Evolutionary conservation across 2,329 filamentous ascomycete genomes (phyloP).

Genomic region (Cordyceps pruinosa): DNA sequence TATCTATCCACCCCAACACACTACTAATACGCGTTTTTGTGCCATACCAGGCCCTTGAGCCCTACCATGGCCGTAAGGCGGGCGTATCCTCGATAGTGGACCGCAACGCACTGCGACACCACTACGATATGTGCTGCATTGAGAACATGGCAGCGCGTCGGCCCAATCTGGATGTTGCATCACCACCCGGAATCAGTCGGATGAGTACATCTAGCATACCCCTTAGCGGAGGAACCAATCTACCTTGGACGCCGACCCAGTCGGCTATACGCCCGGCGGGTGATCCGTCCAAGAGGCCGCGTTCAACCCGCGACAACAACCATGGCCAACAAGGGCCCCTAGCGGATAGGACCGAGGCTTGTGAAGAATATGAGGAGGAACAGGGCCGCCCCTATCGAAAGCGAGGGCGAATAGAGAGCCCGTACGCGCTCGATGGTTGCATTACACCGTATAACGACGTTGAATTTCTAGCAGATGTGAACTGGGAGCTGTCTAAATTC

Average conservation of each 20-base stretch:
- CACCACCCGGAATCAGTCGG: not conserved
- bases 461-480: not conserved
- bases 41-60: not conserved
- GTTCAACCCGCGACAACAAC: not conserved
- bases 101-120: not conserved
- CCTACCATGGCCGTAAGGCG: not conserved
- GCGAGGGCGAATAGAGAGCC: not conserved
- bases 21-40: not conserved
- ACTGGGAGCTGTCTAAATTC: not conserved
- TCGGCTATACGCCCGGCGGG: not conserved
- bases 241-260: not conserved
- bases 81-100: not conserved
- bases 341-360: not conserved
- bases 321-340: not conserved
- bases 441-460: not conserved
- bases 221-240: not conserved
- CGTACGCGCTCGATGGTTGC: not conserved
- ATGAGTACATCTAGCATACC: not conserved
- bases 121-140: not conserved
- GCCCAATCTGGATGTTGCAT: not conserved
- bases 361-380: not conserved
- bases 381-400: not conserved
- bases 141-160: not conserved
- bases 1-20: not conserved
- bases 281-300: not conserved